Evolutionary conservation across 352 stramenopile genomes (phyloP).

Genomic region (Vaucheria bursata): DNA sequence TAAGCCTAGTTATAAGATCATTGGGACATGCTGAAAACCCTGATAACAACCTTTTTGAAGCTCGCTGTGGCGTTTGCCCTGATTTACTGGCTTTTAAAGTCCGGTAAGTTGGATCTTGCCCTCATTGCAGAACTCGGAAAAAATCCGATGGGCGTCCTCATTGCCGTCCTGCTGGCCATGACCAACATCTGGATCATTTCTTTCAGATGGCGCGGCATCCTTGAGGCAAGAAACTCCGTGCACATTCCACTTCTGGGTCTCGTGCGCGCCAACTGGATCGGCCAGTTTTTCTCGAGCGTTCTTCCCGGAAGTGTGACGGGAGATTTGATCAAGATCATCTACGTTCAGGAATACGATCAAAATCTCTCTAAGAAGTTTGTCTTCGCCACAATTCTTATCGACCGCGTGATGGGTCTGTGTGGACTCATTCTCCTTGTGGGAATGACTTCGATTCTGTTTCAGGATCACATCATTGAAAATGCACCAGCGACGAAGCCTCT

Average conservation of each 20-base stretch:
- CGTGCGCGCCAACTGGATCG: not conserved
- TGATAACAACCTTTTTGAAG: not conserved
- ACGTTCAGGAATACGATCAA: slow-evolving; percentile 56
- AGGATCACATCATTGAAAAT: not conserved
- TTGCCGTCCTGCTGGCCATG: not conserved
- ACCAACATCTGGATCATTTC: not conserved
- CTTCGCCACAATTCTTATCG: not conserved
- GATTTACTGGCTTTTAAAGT: not conserved
- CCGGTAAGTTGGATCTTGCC: not conserved
- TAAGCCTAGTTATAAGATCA: not conserved
- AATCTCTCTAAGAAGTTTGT: not conserved
- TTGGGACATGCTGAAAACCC: not conserved
- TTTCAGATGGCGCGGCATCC: not conserved
- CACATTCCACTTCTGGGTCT: not conserved
- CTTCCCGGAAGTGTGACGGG: not conserved
- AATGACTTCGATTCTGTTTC: not conserved
- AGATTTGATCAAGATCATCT: not conserved
- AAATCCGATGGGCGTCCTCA: not conserved
- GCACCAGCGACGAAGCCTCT: not conserved
- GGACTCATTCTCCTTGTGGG: not conserved
- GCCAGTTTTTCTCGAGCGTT: not conserved
- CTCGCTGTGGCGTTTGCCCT: not conserved
- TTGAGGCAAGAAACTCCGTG: not conserved
- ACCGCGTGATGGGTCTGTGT: not conserved
- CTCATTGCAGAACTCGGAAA: not conserved